Percentiles rank a stretch among this genome's conserved stretches.
These are phyloP conservation scores for Curvularia hawaiiensis DNA, from an alignment of 2,329 filamentous ascomycete species.

Conservation along the genomic window DNA sequence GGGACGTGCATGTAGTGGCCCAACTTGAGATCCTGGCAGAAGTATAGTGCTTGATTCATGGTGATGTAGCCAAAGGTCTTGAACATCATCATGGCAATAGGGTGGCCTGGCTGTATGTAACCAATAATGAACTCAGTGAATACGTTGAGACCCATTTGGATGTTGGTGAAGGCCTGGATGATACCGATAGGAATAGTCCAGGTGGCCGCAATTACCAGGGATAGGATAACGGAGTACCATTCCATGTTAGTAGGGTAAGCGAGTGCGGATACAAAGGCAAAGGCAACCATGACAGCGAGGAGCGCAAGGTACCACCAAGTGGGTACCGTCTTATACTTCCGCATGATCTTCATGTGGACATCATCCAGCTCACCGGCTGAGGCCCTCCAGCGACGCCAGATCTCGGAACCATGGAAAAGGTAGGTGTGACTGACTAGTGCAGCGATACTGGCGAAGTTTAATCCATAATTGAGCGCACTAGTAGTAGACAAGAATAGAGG, in stretches of 20 bases:
- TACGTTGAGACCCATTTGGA: neutral
- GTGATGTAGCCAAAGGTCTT: neutral
- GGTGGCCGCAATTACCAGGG: neutral
- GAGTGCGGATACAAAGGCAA: neutral
- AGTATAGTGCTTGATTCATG: neutral
- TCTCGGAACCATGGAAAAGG: neutral
- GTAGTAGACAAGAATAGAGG: neutral
- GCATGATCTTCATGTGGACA: neutral
- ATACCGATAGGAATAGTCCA: neutral
- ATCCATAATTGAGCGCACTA: neutral
- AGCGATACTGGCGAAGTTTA: neutral
- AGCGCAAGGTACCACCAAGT: neutral
- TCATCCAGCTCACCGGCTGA: neutral
- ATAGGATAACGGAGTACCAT: neutral
- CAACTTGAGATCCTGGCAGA: neutral
- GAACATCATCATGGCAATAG: slow-evolving; percentile 1
- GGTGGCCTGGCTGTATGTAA: neutral
- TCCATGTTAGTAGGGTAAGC: neutral
- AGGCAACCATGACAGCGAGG: neutral
- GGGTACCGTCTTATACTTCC: neutral
- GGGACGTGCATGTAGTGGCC: neutral
- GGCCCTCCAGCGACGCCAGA: neutral
- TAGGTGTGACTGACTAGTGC: neutral
- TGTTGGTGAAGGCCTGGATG: neutral
- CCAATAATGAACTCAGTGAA: neutral